Evolutionary conservation across 2,329 filamentous ascomycete genomes (phyloP).

Genomic region (Colletotrichum melonis): DNA sequence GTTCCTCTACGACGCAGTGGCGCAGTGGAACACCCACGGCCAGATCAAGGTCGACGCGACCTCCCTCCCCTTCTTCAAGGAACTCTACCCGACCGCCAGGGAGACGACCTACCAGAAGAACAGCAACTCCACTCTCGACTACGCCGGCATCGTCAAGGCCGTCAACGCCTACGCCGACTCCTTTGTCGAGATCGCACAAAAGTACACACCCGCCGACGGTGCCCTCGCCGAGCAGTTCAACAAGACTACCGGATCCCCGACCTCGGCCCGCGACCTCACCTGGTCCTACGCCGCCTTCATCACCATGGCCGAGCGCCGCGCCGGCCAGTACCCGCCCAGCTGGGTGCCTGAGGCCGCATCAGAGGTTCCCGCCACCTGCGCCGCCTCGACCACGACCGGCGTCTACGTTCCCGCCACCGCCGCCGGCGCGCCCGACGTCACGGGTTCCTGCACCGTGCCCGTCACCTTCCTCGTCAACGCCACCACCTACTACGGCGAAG

Average conservation of each 20-base stretch:
- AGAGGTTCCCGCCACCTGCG: constrained; percentile 43
- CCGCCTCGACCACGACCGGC: constrained; percentile 40
- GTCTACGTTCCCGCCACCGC: constrained; percentile 48
- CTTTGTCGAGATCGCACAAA: constrained; percentile 59
- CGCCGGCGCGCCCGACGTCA: constrained; percentile 49
- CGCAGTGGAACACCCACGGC: constrained; percentile 61
- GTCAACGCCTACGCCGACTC: constrained; percentile 66
- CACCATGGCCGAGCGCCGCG: constrained; percentile 54
- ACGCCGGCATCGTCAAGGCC: constrained; percentile 55
- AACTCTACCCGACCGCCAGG: constrained; percentile 59
- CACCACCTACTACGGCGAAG: constrained; percentile 59
- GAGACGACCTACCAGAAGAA: constrained; percentile 58
- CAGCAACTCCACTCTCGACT: constrained; percentile 45
- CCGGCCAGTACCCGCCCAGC: constrained; percentile 45
- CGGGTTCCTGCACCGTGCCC: constrained; percentile 44
- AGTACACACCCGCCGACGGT: constrained; percentile 60
- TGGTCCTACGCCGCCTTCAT: constrained; percentile 65
- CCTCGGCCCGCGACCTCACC: constrained; percentile 61
- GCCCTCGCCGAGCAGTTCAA: constrained; percentile 62
- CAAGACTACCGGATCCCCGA: constrained; percentile 48
- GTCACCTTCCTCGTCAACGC: constrained; percentile 59
- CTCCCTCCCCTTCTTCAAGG: constrained; percentile 67
- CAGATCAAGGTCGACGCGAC: constrained; percentile 60
- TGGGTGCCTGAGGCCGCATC: constrained; percentile 39
- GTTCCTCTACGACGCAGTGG: constrained; percentile 67